These are phyloP conservation scores for Cicer pinnatifidum DNA, from an alignment of 306 rosid genomes.

Conservation along the genomic window DNA sequence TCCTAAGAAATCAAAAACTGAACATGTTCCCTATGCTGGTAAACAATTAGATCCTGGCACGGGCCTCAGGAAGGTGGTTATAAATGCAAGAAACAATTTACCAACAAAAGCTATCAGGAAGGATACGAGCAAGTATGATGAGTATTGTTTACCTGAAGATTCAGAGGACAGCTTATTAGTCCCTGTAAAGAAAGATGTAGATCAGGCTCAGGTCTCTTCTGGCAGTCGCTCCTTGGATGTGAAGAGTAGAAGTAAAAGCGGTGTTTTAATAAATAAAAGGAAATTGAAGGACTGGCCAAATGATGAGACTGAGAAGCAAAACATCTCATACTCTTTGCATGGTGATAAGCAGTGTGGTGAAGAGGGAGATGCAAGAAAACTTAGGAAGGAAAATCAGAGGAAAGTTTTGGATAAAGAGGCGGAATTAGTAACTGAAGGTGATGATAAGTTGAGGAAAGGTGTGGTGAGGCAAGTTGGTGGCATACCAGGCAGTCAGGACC, in stretches of 20 bases:
- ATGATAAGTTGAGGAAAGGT: conserved; percentile 53
- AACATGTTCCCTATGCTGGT: conserved; percentile 41
- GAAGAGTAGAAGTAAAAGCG: conserved; percentile 40
- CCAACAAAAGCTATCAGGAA: conserved; percentile 51
- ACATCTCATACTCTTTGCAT: conserved; percentile 40
- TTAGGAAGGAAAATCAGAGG: conserved; percentile 54
- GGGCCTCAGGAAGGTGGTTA: conserved; percentile 49
- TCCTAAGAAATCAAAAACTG: conserved; percentile 59
- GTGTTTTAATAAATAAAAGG: conserved; percentile 58
- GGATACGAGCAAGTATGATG: conserved; percentile 53
- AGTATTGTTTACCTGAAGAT: conserved; percentile 51
- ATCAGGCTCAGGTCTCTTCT: conserved; percentile 50
- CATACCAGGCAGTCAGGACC: conserved; percentile 45
- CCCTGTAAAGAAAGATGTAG: conserved; percentile 53
- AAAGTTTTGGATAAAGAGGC: conserved; percentile 44
- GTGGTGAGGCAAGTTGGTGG: conserved; percentile 45
- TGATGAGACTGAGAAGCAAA: conserved; percentile 51
- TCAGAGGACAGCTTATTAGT: conserved; percentile 46
- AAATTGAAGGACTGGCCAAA: conserved; percentile 60
- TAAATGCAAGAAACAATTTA: conserved; percentile 48
- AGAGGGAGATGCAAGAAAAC: conserved; percentile 57
- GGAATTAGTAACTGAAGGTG: conserved; percentile 46
- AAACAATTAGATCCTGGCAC: conserved; percentile 48
- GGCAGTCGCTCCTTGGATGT: conserved; percentile 49
- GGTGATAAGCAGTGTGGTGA: conserved; percentile 49